A percentile compares a stretch with the other conserved stretches of the same genome.
Evolutionary conservation across 2,329 filamentous ascomycete genomes (phyloP).

Genomic region (Alternaria burnsii): DNA sequence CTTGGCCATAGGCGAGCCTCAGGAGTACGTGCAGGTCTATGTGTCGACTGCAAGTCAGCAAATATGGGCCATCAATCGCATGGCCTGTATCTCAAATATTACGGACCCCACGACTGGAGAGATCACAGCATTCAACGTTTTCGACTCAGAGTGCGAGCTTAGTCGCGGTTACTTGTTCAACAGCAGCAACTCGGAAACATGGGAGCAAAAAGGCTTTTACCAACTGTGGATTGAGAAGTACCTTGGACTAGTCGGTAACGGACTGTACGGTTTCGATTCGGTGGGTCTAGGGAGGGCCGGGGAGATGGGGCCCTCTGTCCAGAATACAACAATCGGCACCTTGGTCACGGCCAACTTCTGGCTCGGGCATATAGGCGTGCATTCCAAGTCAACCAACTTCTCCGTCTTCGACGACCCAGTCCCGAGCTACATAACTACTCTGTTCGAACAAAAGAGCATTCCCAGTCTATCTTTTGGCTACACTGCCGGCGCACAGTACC

Average conservation of each 20-base stretch:
- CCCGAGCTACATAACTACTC: conserved; percentile 61
- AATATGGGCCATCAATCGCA: conserved; percentile 68
- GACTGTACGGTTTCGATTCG: conserved; percentile 67
- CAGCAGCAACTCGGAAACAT: conserved; percentile 63
- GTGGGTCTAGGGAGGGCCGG: conserved; percentile 53
- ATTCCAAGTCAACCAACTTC: conserved; percentile 61
- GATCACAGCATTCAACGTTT: conserved; percentile 28
- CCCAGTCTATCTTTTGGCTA: conserved; percentile 79
- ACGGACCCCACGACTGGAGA: conserved; percentile 59
- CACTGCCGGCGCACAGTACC: conserved; percentile 77
- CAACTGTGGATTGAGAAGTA: conserved; percentile 65
- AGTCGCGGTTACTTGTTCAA: conserved; percentile 69
- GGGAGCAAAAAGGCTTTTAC: conserved; percentile 67
- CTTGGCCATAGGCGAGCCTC: conserved; percentile 65
- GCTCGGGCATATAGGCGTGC: conserved; percentile 59
- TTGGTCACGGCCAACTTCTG: conserved; percentile 54
- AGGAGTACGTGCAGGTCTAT: conserved; percentile 63
- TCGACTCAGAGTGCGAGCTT: conserved; percentile 56
- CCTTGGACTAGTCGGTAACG: conserved; percentile 68
- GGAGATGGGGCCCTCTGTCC: conserved; percentile 52
- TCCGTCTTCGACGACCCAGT: conserved; percentile 62
- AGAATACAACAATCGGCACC: conserved; percentile 54
- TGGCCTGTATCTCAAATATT: conserved; percentile 34
- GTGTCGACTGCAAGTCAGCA: conserved; percentile 75
- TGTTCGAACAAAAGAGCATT: conserved; percentile 66